Evolutionary conservation across 1,139 yeast species (phyloP), one percentile per base, ranked within the genome.

Genomic region (Candida labiduridarum): DNA sequence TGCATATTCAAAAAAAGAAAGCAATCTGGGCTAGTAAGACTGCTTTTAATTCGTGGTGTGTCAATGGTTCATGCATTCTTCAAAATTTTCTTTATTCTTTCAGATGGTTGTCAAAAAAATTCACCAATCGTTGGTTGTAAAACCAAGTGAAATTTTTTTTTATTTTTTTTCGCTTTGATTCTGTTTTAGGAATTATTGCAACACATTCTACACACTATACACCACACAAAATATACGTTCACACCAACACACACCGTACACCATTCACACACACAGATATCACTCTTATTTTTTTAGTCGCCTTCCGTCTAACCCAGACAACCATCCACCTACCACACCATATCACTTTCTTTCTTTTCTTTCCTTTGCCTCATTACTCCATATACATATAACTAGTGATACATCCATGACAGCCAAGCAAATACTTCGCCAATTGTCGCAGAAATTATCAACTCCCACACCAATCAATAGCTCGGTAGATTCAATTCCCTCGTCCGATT

Each of bases 361-460:
- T n/a, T n/a, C n/a, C n/a, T n/a, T n/a, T n/a, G n/a, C n/a, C n/a
- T 12, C 16, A 5, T 16, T 16, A 10, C 34, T 31, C 22, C 25
- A 19, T 16, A 16, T 16, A 36, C 25, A 36, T 19, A 16, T 15
- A 36, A 25, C 34, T 29, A 29, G 31, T 9, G 34, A 16, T 10
- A 35, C 27, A 10, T 16, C 25, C 4, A 41, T 39, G 38, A 16
- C 42, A 14, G 38, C 51, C 29, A 47, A 25, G 18, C 45, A 38
- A 18, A 31, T 47, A 16, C 18, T 44, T 4, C 10, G 2, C 9
- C 44, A 47, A 35, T 44, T 47, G 16, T 41, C 46, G 2, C 19
- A 38, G 19, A 31, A 49, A 15, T 38, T 46, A 31, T 19, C 48
- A 18, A 4, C 34, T 16, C 9, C 43, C 25, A 22, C 25, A 7